Base-by-base conservation (phyloP, 106 monocot species). In the Amphibolis antarctica region DNA sequence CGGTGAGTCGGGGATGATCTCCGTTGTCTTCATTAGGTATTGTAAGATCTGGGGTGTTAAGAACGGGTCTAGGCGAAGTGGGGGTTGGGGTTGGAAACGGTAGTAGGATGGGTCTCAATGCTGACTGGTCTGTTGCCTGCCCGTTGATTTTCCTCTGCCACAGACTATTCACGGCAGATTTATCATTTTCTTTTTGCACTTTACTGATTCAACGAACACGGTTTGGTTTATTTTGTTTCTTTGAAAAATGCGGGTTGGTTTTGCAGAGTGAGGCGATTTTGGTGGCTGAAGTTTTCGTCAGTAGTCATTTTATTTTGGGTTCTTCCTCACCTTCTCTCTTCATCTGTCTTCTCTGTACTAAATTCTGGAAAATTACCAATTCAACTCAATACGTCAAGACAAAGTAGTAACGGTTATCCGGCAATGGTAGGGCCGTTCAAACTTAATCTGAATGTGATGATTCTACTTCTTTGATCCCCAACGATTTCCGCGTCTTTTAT, bases 211-310 rank as follows among this genome's bases (percentile, higher is more conserved):
- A 27, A 30, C 2, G 1, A 58, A 31, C 58, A 58, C 29, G 58
- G 30, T 13, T 49, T 49, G 12, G 4, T 49, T 49, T 36, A 4
- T 36, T 36, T 36, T 36, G 36, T 36, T 58, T 28, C 17, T 12
- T 31, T 28, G 58, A 13, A 30, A 17, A 58, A 58, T 28, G 29
- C 29, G 58, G 58, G 14, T 58, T 58, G 58, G 12, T 58, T 28
- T 58, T 27, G 17, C 1, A 10, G 9, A 13, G 58, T 4, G 58
- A n/a, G 12, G 58, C 15, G 18, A 28, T 58, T 27, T 31, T 4
- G 15, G 27, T 58, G 15, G 29, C 29, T 30, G 29, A 28, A 28
- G 15, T 28, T 58, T 55, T 28, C 24, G 12, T 58, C 24, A 28
- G 11, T 58, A 28, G 13, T 58, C 14, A 17, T 9, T 28, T 17